Base-by-base conservation (phyloP, 2,329 filamentous ascomycete genomes). In the Neofusicoccum umdonicola region DNA sequence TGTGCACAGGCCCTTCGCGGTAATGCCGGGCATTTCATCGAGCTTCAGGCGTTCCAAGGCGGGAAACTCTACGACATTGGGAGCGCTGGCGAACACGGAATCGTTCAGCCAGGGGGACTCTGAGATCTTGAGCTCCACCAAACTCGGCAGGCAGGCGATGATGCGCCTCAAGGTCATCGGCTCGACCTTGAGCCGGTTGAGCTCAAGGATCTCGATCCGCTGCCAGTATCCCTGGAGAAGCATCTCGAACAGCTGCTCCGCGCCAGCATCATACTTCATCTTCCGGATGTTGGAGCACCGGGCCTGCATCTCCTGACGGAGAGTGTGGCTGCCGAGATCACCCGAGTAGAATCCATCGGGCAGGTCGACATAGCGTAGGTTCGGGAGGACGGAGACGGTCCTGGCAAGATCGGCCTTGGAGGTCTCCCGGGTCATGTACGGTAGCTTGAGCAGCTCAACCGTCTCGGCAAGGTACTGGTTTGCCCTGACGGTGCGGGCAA, bases 401-500 rank as follows among this genome's bases (percentile, higher is more conserved):
- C 93, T 88, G 9, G 94, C 93, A 56, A 97, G 85, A 68, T 94
- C 91, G 62, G 90, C 85, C 75, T 95, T 92, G 74, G 86, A 90
- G 1, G 91, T 91, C 80, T 97, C 92, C 65, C 94, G 88, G 62
- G 94, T 89, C 94, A 97, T 97, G 77, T 97, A 97, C 6, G 94
- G 92, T 66, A 92, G 88, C 81, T 97, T 96, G 72, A 98, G 83
- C 71, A 89, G 93, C 72, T 89, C 81, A 4, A 97, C 91, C 47
- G 87, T 81, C 63, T 85, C 81, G 39, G 89, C 92, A 51, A 96
- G 76, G 54, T 80, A 87, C 22, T 87, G 85, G 67, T 93, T 89
- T 57, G 94, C 90, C 67, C 93, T 88, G 57, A 97, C 87, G 1
- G 93, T 92, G 67, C 92, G 87, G 74, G 90, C 91, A 52, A 98